Percentiles rank a stretch among this genome's conserved stretches.
Evolutionary conservation across 768 basidiomycete species (phyloP).

Genomic region (Suillus luteus): DNA sequence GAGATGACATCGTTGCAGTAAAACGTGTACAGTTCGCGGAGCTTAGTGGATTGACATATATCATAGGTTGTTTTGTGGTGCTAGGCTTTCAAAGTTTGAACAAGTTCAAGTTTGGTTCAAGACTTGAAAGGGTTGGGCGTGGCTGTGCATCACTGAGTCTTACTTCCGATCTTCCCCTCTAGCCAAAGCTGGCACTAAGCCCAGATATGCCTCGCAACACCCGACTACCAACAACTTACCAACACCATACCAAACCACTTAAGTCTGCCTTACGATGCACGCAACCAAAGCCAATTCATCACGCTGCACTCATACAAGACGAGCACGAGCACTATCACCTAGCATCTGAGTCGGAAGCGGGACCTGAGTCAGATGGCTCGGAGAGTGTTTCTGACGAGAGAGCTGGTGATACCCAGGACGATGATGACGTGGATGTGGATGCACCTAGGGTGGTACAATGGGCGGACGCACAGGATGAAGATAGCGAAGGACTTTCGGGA

Average conservation of each 20-base stretch:
- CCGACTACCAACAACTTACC: conserved; percentile 11
- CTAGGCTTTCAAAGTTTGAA: not conserved
- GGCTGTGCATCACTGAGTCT: not conserved
- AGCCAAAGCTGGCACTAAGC: not conserved
- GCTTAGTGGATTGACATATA: not conserved
- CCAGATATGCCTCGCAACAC: conserved; percentile 19
- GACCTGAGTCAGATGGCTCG: not conserved
- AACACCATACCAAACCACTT: conserved; percentile 12
- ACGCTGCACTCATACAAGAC: conserved; percentile 7
- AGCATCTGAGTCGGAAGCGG: not conserved
- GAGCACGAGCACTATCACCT: not conserved
- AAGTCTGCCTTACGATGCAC: conserved; percentile 11
- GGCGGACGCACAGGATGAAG: conserved; percentile 49
- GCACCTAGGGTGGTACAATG: conserved; percentile 63
- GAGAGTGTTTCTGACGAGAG: conserved; percentile 5
- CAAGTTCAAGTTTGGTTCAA: not conserved
- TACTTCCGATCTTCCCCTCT: not conserved
- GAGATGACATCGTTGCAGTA: not conserved
- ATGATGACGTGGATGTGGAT: conserved; percentile 30
- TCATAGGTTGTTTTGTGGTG: not conserved
- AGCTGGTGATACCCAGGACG: conserved; percentile 17
- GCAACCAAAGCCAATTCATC: conserved; percentile 18
- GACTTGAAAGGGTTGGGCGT: not conserved
- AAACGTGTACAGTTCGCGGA: not conserved
- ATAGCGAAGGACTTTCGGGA: conserved; percentile 14